Conservation (phyloP, 805 yeast species). For the Cyberlindnera xishuangbannaensis region DNA sequence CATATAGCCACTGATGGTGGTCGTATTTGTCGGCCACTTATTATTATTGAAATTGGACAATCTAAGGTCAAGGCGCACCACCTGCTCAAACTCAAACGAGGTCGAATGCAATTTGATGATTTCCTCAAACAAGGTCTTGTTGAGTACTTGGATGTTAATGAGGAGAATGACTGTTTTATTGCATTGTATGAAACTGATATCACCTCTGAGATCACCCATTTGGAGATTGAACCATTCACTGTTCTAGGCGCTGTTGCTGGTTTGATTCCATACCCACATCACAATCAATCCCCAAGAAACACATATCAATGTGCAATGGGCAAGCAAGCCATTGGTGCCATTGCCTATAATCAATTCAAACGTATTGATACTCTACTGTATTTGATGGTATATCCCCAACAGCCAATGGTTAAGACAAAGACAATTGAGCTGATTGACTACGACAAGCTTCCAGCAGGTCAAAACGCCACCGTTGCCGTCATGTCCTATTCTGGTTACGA, state of each 20-base stretch:
- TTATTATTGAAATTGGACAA: conserved; percentile 70
- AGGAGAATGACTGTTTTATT: conserved; percentile 90
- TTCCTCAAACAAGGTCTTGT: conserved; percentile 81
- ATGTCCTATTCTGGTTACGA: conserved; percentile 99
- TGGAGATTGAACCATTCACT: conserved; percentile 94
- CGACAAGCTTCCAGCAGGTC: conserved; percentile 97
- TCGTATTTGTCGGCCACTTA: conserved; percentile 93
- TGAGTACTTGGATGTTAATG: conserved; percentile 94
- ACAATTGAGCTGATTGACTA: conserved; percentile 93
- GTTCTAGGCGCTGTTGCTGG: conserved; percentile 92
- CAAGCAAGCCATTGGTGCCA: conserved; percentile 99
- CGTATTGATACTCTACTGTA: conserved; percentile 92
- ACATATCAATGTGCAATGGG: conserved; percentile 96
- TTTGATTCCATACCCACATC: conserved; percentile 87
- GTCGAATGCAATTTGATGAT: conserved; percentile 85
- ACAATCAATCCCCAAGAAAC: conserved; percentile 88
- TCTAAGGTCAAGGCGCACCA: conserved; percentile 73
- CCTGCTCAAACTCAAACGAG: conserved; percentile 53
- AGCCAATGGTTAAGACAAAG: conserved; percentile 97
- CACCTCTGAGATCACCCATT: conserved; percentile 61
- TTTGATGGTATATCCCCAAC: conserved; percentile 98
- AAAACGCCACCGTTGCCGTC: conserved; percentile 97
- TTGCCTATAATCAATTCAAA: conserved; percentile 93
- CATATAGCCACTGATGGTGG: conserved; percentile 99
- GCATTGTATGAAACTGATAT: conserved; percentile 79